Base-by-base conservation (phyloP, 331 rosid species). In the Pyrus hybrid region DNA sequence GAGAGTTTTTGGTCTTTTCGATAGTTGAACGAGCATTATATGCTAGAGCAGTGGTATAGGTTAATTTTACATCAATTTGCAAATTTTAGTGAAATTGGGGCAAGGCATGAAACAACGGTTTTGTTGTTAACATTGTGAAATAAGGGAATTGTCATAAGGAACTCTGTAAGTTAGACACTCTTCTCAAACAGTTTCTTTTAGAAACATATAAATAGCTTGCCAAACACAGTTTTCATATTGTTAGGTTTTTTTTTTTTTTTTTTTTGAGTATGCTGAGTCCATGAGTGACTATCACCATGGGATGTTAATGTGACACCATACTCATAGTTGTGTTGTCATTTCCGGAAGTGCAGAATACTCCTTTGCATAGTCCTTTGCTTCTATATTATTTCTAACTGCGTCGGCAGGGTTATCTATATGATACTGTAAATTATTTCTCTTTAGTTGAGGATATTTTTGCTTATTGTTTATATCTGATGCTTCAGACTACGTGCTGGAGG, bases 401-500 rank as follows among this genome's bases (percentile, higher is more conserved):
- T 71, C 4, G 51, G 1, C 1, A 13, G 51, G 35, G 53, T 56
- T 37, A 28, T 70, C 61, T 70, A n/a, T 30, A 4, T 68, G 17
- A 29, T 67, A 6, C 18, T 12, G 25, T 73, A 30, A 32, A 4
- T 69, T 68, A 4, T 32, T 8, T 23, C 8, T 63, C 4, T 81
- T 70, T 76, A 61, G 70, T 81, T 64, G 54, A 33, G 67, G 45
- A 65, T 75, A 28, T 73, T 67, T 75, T 57, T 75, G 47, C 70
- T 80, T 63, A 78, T 67, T 70, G 80, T 73, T 29, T 62, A 14
- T 80, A 23, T 70, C 12, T 25, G 25, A 65, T 77, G 68, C 81
- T 81, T 75, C 88, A 95, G 99, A 95, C 89, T 95, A 92, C 62
- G 93, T 95, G 54, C 74, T 95, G 90, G 99, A 95, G 88, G 99